phyloP scores from a whole-genome alignment of 31 red algal genomes.

The Asparagopsis taxiformis region DNA sequence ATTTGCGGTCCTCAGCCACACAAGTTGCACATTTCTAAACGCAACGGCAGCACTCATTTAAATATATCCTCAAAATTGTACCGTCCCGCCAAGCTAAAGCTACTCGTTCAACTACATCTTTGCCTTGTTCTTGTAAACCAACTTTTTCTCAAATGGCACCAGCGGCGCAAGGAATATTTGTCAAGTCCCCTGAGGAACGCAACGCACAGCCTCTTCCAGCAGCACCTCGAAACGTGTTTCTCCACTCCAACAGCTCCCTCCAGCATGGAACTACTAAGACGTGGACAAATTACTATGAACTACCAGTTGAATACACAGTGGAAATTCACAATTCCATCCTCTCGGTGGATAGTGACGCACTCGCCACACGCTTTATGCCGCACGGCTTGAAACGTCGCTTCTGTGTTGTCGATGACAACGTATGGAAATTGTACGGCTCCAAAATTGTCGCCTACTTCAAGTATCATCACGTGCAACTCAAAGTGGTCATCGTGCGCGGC shows the following conservation, averaged over 20 bases:
- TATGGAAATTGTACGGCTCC: conserved; percentile 57
- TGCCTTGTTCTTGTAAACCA: too few species aligned
- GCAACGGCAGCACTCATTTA: too few species aligned
- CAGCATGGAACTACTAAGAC: conserved; percentile 7
- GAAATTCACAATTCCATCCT: conserved; percentile 77
- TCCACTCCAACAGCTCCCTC: conserved; percentile 14
- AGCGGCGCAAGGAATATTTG: conserved; percentile 24
- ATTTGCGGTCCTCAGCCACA: too few species aligned
- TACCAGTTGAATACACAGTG: conserved; percentile 81
- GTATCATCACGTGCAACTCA: conserved; percentile 32
- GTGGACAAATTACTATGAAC: conserved; percentile 87
- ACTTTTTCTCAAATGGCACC: conserved; percentile 63
- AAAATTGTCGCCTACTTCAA: conserved; percentile 75
- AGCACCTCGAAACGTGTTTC: conserved; percentile 72
- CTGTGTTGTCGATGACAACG: conserved; percentile 77
- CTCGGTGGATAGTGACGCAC: conserved; percentile 31
- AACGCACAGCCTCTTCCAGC: conserved; percentile 32
- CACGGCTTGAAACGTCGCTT: conserved; percentile 69
- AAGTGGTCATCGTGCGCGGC: conserved; percentile 56
- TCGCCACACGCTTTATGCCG: conserved; percentile 85
- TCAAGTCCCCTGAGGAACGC: conserved; percentile 22
- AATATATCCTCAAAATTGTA: too few species aligned
- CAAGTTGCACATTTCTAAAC: too few species aligned
- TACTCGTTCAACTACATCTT: too few species aligned
- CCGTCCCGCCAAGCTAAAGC: too few species aligned